Conservation (phyloP, 129 eudicot species). For the carrot (Daucus carota) region DH1_v3.0 NC_030381.2:29385001-29385500, state of each 20-base stretch:
- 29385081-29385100: background rate
- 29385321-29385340: conserved; percentile 70
- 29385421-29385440: conserved; percentile 22
- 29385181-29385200: background rate
- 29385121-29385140: background rate
- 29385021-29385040: background rate
- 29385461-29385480: background rate
- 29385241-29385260: conserved; percentile 64
- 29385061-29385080: background rate
- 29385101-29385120: background rate
- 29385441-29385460: background rate
- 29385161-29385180: background rate
- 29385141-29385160: background rate
- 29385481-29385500: background rate
- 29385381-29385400: conserved; percentile 67
- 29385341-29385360: conserved; percentile 35
- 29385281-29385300: conserved; percentile 56
- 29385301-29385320: conserved; percentile 90
- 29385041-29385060: background rate
- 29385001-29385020: background rate
- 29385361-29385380: conserved; percentile 49
- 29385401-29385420: conserved; percentile 91
- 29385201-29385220: conserved; percentile 66
- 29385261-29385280: conserved; percentile 81
- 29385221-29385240: conserved; percentile 82